Evolutionary conservation across 2,329 filamentous ascomycete genomes (phyloP), one percentile per base, ranked within the genome.

Genomic region (Aureobasidium sp.): DNA sequence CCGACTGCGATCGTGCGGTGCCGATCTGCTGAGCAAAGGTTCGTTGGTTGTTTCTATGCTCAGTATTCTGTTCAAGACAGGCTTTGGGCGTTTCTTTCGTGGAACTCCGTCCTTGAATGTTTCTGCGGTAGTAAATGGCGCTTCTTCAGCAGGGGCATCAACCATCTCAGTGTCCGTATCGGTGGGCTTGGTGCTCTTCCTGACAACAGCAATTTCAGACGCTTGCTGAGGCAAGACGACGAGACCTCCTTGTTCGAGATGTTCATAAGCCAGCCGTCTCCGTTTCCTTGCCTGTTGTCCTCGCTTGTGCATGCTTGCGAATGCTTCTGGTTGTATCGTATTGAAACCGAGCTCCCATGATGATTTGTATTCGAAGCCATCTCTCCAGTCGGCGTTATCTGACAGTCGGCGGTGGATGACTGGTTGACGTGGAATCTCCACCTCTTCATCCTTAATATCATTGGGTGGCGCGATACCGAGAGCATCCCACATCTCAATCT

Each of bases 261-360:
- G 17, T 4, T 62, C 31, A 25, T 63, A 63, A 11, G 45, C 55
- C n/a, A 51, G 14, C 20, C 61, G 44, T 42, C 66, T 65, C 29
- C 49, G 60, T 51, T 63, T 64, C n/a, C 57, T 64, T 1, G 47
- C 64, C 5, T 11, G 49, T 27, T 45, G 37, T 5, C 68, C 67
- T 34, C 49, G 47, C 22, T 45, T 14, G 4, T 47, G 63, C 65
- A 67, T 66, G 44, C 62, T 49, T 17, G 41, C 42, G 61, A 67
- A 68, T n/a, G 62, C 61, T 45, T 60, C 57, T 3, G 56, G 48
- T 14, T 48, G 34, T 31, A 62, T 47, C 3, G 63, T 37, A 7
- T 34, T 31, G 15, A 57, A 47, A 14, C 61, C 55, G 12, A 63
- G 61, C 66, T 84, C 81, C 82, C 82, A 84, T 36, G 78, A 74